Conservation (phyloP, 23 red algal genomes). For the Gracilaria caudata region DNA sequence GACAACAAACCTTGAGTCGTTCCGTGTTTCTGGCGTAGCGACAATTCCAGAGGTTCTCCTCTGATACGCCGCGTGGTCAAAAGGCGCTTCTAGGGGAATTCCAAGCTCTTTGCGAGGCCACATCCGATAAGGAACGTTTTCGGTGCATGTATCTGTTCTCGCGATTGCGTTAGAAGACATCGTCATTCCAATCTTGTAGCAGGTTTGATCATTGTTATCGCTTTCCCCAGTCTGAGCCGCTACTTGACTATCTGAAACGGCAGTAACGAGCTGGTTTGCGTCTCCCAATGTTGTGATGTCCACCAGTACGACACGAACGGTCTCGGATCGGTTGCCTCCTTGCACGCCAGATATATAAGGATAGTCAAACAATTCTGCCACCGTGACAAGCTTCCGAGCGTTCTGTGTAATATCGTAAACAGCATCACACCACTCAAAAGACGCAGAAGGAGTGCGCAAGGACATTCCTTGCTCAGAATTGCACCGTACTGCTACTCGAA, state of each 20-base stretch:
- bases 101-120: conserved; percentile 43
- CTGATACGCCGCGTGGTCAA: conserved; percentile 31
- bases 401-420: conserved; percentile 32
- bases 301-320: conserved; percentile 41
- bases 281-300: conserved; percentile 45
- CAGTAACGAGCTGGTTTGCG: conserved; percentile 35
- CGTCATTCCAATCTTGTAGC: conserved; percentile 54
- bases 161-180: conserved; percentile 13
- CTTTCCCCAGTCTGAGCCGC: conserved; percentile 31
- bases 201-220: conserved; percentile 12
- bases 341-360: conserved; percentile 61
- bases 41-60: conserved; percentile 39
- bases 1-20: conserved; percentile 28
- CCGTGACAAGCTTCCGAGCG: conserved; percentile 30
- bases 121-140: conserved; percentile 52
- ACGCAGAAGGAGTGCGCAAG: conserved; percentile 28
- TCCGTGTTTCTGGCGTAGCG: conserved; percentile 46
- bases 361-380: conserved; percentile 63
- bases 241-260: conserved; percentile 26
- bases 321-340: conserved; percentile 58
- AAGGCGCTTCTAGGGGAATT: conserved; percentile 11
- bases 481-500: conserved; percentile 55
- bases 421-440: conserved; percentile 58
- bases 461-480: conserved; percentile 59
- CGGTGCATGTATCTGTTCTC: conserved; percentile 18